Conservation (phyloP, 2,329 filamentous ascomycete genomes). For the Monosporascus cannonballus region DNA sequence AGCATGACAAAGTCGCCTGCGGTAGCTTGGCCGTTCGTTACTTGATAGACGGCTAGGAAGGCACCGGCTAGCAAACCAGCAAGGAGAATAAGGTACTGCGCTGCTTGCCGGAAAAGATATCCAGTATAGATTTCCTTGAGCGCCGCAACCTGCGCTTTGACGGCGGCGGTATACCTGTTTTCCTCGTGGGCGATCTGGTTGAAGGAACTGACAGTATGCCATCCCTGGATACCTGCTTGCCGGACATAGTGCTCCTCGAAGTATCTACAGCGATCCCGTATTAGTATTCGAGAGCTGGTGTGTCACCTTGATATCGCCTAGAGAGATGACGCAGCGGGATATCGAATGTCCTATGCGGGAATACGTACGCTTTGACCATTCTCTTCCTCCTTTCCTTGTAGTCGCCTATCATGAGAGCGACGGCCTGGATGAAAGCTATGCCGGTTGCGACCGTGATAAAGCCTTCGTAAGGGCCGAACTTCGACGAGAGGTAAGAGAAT, state of each 20-base stretch:
- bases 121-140: conserved; percentile 35
- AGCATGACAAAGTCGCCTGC: conserved; percentile 66
- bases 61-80: conserved; percentile 61
- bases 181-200: conserved; percentile 54
- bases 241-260: conserved; percentile 51
- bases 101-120: conserved; percentile 46
- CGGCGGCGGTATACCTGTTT: conserved; percentile 45
- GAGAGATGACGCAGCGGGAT: no score
- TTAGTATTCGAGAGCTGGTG: conserved; percentile 17
- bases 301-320: no score
- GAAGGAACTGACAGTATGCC: conserved; percentile 54
- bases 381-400: conserved; percentile 44
- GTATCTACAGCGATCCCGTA: conserved; percentile 18
- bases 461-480: conserved; percentile 55
- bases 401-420: conserved; percentile 43
- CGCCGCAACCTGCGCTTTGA: conserved; percentile 33
- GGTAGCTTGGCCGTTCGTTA: conserved; percentile 53
- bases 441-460: conserved; percentile 56
- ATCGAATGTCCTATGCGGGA: neutral
- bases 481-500: conserved; percentile 52
- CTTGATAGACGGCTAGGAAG: conserved; percentile 57
- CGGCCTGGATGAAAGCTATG: conserved; percentile 49
- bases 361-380: conserved; percentile 39
- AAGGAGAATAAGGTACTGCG: conserved; percentile 59
- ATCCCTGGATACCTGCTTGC: conserved; percentile 50